A percentile compares a stretch with the other conserved stretches of the same genome.
Evolutionary conservation across 805 yeast genomes (phyloP).

Genomic region (Candida takata): DNA sequence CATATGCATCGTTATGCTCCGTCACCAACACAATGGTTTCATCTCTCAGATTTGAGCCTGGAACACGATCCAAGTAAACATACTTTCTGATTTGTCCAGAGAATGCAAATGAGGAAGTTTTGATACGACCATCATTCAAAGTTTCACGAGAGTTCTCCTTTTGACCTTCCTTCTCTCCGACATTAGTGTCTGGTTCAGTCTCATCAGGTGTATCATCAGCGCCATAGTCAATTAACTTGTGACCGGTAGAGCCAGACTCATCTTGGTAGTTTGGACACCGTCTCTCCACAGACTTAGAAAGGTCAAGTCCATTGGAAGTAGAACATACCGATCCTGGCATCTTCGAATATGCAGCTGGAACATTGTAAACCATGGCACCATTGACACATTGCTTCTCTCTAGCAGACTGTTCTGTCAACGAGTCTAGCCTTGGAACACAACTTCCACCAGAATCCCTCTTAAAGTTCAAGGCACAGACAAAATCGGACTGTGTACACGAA

Average conservation of each 20-base stretch:
- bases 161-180: constrained; percentile 29
- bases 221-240: constrained; percentile 20
- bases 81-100: constrained; percentile 49
- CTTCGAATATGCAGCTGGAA: constrained; percentile 33
- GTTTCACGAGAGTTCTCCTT: constrained; percentile 29
- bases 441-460: constrained; percentile 28
- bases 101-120: constrained; percentile 35
- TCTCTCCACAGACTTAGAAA: constrained; percentile 11
- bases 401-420: constrained; percentile 18
- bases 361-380: constrained; percentile 13
- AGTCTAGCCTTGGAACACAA: constrained; percentile 39
- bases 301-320: constrained; percentile 21
- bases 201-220: constrained; percentile 26
- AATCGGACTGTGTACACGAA: constrained; percentile 56
- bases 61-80: constrained; percentile 44
- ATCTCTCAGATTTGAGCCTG: constrained; percentile 37
- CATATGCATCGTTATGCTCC: constrained; percentile 40
- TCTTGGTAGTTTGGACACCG: constrained; percentile 15
- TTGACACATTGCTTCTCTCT: constrained; percentile 26
- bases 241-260: constrained; percentile 12
- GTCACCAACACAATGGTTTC: constrained; percentile 65
- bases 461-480: constrained; percentile 61
- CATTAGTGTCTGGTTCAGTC: constrained; percentile 20
- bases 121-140: constrained; percentile 27
- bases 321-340: constrained; percentile 42